Percentiles rank a stretch among this genome's conserved stretches.
Evolutionary conservation across 345 rosid species (phyloP).

Genomic region (Populus ilicifolia): DNA sequence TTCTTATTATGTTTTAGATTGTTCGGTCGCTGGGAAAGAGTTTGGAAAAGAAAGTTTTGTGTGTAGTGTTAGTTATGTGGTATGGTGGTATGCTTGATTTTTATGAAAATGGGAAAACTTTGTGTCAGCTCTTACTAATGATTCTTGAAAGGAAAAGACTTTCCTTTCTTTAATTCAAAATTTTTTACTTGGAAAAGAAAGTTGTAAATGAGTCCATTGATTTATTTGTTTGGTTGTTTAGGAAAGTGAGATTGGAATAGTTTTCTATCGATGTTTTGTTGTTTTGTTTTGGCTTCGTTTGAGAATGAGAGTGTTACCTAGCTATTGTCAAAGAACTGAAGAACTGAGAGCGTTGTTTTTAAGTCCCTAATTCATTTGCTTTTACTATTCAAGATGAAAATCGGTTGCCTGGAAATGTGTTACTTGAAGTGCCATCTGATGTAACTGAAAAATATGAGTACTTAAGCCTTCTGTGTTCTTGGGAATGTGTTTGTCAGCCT

Average conservation of each 20-base stretch:
- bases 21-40: not conserved
- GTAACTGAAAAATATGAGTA: not conserved
- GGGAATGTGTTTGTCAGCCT: not conserved
- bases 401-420: not conserved
- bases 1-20: not conserved
- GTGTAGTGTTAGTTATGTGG: not conserved
- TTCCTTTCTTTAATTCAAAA: not conserved
- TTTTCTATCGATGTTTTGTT: not conserved
- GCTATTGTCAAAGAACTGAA: not conserved
- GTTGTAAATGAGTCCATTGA: not conserved
- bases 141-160: not conserved
- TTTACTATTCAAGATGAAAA: not conserved
- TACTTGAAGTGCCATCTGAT: not conserved
- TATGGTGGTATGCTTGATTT: not conserved
- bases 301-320: not conserved
- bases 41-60: not conserved
- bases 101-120: not conserved
- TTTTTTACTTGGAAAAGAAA: not conserved
- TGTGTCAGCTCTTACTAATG: not conserved
- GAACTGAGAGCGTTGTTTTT: not conserved
- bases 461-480: not conserved
- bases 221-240: not conserved
- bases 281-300: not conserved
- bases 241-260: not conserved
- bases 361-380: not conserved